A percentile compares a stretch with the other conserved stretches of the same genome.
Evolutionary conservation across 225 moss, liverwort and hornwort species (phyloP).

Genomic region (Thuidium tamariscinum): DNA sequence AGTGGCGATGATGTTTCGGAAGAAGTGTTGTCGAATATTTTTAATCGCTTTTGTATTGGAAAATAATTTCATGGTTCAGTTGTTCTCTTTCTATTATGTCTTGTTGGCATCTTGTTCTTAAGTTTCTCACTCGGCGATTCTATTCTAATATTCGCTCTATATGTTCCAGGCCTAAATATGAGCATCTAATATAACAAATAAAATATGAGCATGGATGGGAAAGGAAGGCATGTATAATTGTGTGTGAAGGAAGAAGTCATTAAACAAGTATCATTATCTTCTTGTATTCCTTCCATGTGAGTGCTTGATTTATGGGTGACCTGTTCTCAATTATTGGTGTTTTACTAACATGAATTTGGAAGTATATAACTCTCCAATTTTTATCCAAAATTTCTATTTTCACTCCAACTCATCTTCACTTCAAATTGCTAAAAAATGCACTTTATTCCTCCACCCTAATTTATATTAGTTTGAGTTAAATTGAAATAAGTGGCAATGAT

Average conservation of each 20-base stretch:
- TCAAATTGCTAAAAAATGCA: not conserved
- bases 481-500: not conserved
- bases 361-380: not conserved
- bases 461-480: not conserved
- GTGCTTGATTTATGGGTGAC: not conserved
- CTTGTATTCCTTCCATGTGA: not conserved
- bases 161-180: not conserved
- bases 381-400: rapidly evolving
- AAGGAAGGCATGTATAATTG: not conserved
- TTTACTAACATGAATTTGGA: not conserved
- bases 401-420: not conserved
- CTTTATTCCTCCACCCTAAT: not conserved
- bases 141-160: not conserved
- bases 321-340: not conserved
- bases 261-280: not conserved
- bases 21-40: slow-evolving; percentile 82
- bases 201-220: not conserved
- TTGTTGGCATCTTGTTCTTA: not conserved
- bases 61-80: slow-evolving; percentile 21
- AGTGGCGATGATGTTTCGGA: slow-evolving; percentile 95
- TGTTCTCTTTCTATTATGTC: not conserved
- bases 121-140: not conserved
- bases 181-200: not conserved
- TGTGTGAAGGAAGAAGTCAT: not conserved
- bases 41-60: slow-evolving; percentile 92